Conservation (phyloP, 2,329 filamentous ascomycete species). For the Tolypocladium paradoxum region DNA sequence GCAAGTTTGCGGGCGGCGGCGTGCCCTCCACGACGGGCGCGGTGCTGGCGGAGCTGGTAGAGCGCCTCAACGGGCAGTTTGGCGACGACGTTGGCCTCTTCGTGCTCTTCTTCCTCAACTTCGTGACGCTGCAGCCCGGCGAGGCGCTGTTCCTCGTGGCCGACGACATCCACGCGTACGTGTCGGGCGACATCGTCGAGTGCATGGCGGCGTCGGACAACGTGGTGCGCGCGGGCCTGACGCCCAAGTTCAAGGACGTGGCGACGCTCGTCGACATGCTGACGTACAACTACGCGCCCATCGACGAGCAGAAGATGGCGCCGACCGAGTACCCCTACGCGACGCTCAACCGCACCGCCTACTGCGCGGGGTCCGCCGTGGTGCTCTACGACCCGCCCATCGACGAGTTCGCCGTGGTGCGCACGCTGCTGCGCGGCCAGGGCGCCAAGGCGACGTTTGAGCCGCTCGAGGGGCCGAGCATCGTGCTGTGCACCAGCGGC, state of each 20-base stretch:
- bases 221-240: slow-evolving; percentile 92
- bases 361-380: slow-evolving; percentile 63
- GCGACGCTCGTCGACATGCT: slow-evolving; percentile 79
- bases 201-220: slow-evolving; percentile 99
- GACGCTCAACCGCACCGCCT: slow-evolving; percentile 70
- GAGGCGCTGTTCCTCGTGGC: slow-evolving; percentile 95
- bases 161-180: slow-evolving; percentile 94
- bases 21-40: slow-evolving; percentile 56
- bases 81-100: slow-evolving; percentile 86
- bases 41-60: slow-evolving; percentile 66
- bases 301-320: slow-evolving; percentile 86
- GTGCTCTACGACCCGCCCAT: slow-evolving; percentile 90
- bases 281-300: slow-evolving; percentile 91
- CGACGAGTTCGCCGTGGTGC: slow-evolving; percentile 86
- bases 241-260: slow-evolving; percentile 97
- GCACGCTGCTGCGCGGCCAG: slow-evolving; percentile 58
- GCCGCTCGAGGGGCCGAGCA: slow-evolving; percentile 75
- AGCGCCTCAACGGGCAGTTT: slow-evolving; percentile 72
- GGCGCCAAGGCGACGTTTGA: slow-evolving; percentile 84
- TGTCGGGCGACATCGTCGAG: slow-evolving; percentile 90
- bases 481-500: slow-evolving; percentile 82
- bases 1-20: slow-evolving; percentile 64
- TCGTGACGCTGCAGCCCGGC: slow-evolving; percentile 73
- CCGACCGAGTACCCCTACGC: slow-evolving; percentile 79
- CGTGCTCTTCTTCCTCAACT: slow-evolving; percentile 95